Evolutionary conservation across 2,329 filamentous ascomycete species (phyloP), one percentile per base, ranked within the genome.

Genomic region (Cordyceps javanica): DNA sequence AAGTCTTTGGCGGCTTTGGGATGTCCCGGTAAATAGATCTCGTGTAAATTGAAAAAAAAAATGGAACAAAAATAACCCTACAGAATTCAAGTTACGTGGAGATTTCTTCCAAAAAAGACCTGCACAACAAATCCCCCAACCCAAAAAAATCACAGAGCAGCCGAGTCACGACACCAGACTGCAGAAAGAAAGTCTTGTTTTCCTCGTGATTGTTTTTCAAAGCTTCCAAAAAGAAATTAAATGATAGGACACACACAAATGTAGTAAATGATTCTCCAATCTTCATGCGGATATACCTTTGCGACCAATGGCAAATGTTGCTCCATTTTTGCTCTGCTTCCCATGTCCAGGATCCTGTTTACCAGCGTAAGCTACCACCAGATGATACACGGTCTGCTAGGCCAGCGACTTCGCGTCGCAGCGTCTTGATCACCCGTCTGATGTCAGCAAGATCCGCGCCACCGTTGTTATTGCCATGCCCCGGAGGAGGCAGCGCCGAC

Each of bases 361-460:
- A 54, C 51, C 51, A 81, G 51, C 78, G 73, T 59, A 80, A 63
- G 61, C 71, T 76, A 44, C 71, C 72, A 11, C 70, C 72, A 13
- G 71, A 68, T 4, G 74, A 71, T n/a, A 71, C 69, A 41, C 75
- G 68, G 64, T 77, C 75, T 21, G 75, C 68, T 51, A 80, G 60
- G 6, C 72, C 73, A 5, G 75, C 72, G 11, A 80, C 74, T 21
- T 77, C 72, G 53, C 77, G 70, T 62, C 71, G 72, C 49, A 78
- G 62, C 26, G 73, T 70, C 64, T 71, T 74, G 42, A 81, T 67
- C 54, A 70, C 67, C 16, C 76, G 68, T 58, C 75, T 65, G 34
- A 81, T 64, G 42, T 79, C 75, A 19, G 71, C 70, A 25, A 77
- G 65, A 53, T 79, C 77, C 34, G 72, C 66, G 30, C 77, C 78